phyloP scores from a whole-genome alignment of 192 early-diverging fungal genomes.

The Linnemannia hyalina region DNA sequence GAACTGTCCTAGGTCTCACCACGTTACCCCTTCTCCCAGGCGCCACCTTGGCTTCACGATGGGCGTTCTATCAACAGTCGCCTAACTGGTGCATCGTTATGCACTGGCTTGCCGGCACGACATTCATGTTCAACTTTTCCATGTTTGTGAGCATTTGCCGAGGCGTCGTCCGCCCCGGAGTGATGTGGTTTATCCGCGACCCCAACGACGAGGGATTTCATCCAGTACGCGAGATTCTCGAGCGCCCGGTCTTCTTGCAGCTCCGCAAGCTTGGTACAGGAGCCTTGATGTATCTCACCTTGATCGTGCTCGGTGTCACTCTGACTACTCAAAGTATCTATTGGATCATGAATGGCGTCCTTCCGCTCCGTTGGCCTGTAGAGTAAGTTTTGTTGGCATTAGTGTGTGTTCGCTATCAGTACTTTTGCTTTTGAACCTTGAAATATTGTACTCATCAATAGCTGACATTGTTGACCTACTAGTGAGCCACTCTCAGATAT shows the following conservation, averaged over 20 bases:
- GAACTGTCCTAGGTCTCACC: constrained; percentile 85
- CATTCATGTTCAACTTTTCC: constrained; percentile 96
- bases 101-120: constrained; percentile 94
- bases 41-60: constrained; percentile 68
- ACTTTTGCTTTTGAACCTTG: background rate
- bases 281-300: constrained; percentile 84
- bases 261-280: constrained; percentile 87
- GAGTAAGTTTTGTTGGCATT: constrained; percentile 61
- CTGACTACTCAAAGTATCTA: constrained; percentile 57
- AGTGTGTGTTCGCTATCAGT: background rate
- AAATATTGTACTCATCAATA: background rate
- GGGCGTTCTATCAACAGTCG: constrained; percentile 67
- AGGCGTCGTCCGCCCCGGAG: constrained; percentile 89
- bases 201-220: constrained; percentile 96
- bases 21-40: constrained; percentile 82
- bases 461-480: background rate
- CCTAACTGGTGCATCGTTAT: constrained; percentile 80
- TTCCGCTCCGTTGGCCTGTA: constrained; percentile 76
- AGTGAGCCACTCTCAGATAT: constrained; percentile 81
- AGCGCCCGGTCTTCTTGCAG: constrained; percentile 80
- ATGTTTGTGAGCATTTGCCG: constrained; percentile 86
- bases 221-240: constrained; percentile 93
- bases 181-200: constrained; percentile 99
- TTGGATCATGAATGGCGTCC: constrained; percentile 50
- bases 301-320: constrained; percentile 85